A percentile compares a stretch with the other conserved stretches of the same genome.
These are phyloP conservation scores for Potentilla sterilis DNA, from an alignment of 306 rosid species.

Conservation along the genomic window DNA sequence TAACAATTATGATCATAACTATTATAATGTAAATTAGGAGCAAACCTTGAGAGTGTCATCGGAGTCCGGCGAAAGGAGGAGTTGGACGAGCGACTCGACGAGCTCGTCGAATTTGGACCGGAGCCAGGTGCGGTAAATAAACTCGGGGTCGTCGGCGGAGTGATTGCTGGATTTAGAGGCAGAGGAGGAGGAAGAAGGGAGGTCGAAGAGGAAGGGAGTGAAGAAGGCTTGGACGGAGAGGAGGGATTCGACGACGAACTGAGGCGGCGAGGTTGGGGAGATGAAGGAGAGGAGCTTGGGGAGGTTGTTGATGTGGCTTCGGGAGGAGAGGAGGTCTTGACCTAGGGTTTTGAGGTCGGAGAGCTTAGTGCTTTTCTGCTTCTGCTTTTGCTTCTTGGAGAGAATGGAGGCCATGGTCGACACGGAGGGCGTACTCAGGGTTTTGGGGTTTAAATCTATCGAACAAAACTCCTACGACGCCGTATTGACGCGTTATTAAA, in stretches of 20 bases:
- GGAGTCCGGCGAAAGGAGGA: conserved; percentile 44
- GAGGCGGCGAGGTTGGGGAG: conserved; percentile 73
- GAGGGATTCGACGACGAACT: conserved; percentile 61
- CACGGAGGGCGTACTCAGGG: no score
- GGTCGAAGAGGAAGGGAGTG: conserved; percentile 54
- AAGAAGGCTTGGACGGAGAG: conserved; percentile 84
- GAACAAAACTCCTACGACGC: no score
- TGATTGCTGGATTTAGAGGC: conserved; percentile 27
- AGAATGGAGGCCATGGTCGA: conserved; percentile 47
- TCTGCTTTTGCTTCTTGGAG: conserved; percentile 40
- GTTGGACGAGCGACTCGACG: conserved; percentile 49
- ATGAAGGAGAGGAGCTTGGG: conserved; percentile 65
- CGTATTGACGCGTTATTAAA: no score
- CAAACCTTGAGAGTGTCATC: conserved; percentile 56
- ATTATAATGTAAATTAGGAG: background rate
- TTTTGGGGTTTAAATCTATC: conserved; percentile 9
- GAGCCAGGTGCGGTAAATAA: conserved; percentile 74
- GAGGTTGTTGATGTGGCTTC: conserved; percentile 78
- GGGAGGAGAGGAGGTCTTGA: conserved; percentile 62
- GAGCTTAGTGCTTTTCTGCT: conserved; percentile 35
- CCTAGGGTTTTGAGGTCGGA: conserved; percentile 78
- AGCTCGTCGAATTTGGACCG: conserved; percentile 82
- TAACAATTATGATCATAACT: background rate
- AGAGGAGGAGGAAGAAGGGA: conserved; percentile 47
- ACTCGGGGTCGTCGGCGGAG: conserved; percentile 42